Percentiles rank a stretch among this genome's conserved stretches.
Evolutionary conservation across 805 yeast genomes (phyloP).

Genomic region (Ogataea nakhonphanomensis): DNA sequence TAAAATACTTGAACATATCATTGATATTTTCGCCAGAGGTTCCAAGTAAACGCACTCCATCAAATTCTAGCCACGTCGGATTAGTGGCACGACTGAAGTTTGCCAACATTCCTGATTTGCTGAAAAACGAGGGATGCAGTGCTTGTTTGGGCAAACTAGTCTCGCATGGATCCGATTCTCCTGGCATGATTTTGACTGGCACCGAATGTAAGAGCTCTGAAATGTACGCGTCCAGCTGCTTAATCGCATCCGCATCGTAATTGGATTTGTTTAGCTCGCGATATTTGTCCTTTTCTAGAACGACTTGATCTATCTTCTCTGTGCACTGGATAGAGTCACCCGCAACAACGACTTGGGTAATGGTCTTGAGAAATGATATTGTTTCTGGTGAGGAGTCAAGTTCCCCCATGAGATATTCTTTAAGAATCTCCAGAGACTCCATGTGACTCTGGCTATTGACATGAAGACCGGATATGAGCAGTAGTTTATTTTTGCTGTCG

Average conservation of each 20-base stretch:
- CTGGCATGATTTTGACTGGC: constrained; percentile 81
- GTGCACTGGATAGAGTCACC: constrained; percentile 54
- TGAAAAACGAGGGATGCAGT: constrained; percentile 72
- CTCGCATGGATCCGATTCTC: constrained; percentile 82
- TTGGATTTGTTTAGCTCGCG: constrained; percentile 54
- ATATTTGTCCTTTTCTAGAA: constrained; percentile 35
- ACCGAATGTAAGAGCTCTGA: constrained; percentile 53
- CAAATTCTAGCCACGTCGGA: constrained; percentile 68
- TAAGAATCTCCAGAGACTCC: constrained; percentile 52
- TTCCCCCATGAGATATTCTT: constrained; percentile 71
- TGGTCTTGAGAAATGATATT: constrained; percentile 18
- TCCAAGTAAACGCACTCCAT: constrained; percentile 58
- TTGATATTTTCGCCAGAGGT: constrained; percentile 82
- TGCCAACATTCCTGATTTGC: constrained; percentile 32
- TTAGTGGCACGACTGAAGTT: constrained; percentile 53
- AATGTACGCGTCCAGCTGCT: constrained; percentile 58
- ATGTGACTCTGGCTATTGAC: constrained; percentile 43
- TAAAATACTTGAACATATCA: constrained; percentile 69
- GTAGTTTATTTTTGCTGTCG: constrained; percentile 43
- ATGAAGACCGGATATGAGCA: constrained; percentile 74
- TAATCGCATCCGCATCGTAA: constrained; percentile 45
- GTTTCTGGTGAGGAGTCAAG: constrained; percentile 33
- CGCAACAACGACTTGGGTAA: constrained; percentile 58
- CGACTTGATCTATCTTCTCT: constrained; percentile 23
- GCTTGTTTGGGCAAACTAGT: constrained; percentile 85